Conservation (phyloP, 768 basidiomycete species). For the Trametes elegans region DNA sequence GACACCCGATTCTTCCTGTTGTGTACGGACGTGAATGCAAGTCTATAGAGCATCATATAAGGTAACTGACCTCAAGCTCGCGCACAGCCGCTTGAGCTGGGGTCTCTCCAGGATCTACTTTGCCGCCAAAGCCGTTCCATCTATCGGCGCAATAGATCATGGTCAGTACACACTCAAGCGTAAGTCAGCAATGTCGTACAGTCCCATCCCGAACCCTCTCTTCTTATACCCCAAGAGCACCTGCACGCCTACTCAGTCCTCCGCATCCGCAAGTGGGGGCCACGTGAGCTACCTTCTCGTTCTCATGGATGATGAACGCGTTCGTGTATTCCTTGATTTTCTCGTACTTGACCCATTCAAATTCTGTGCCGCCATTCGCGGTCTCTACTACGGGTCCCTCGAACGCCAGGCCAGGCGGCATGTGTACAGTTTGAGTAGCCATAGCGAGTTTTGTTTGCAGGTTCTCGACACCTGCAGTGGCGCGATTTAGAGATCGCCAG, state of each 20-base stretch:
- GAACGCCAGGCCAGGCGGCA: constrained; percentile 13
- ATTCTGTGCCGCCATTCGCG: constrained; percentile 2
- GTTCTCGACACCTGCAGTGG: too few species aligned
- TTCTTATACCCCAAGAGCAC: constrained; percentile 78
- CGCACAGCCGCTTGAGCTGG: constrained; percentile 68
- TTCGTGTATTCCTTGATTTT: constrained; percentile 60
- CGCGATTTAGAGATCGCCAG: background rate
- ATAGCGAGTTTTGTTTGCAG: background rate
- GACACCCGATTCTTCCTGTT: constrained; percentile 83
- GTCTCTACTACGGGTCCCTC: constrained; percentile 2
- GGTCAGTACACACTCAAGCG: background rate
- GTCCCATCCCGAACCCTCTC: constrained; percentile 66
- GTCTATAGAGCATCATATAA: too few species aligned
- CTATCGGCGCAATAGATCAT: constrained; percentile 34
- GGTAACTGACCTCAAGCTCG: constrained; percentile 59
- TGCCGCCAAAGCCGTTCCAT: constrained; percentile 89
- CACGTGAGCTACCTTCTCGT: constrained; percentile 26
- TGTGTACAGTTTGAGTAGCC: background rate
- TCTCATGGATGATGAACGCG: constrained; percentile 56
- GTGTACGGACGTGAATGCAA: too few species aligned
- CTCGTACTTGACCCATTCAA: constrained; percentile 47
- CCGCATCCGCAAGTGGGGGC: background rate
- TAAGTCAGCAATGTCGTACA: constrained; percentile 39
- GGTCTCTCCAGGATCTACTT: constrained; percentile 75
- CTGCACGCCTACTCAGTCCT: constrained; percentile 43